Evolutionary conservation across 2,329 filamentous ascomycete species (phyloP), one percentile per base, ranked within the genome.

Genomic region (Samsoniella hepiali): DNA sequence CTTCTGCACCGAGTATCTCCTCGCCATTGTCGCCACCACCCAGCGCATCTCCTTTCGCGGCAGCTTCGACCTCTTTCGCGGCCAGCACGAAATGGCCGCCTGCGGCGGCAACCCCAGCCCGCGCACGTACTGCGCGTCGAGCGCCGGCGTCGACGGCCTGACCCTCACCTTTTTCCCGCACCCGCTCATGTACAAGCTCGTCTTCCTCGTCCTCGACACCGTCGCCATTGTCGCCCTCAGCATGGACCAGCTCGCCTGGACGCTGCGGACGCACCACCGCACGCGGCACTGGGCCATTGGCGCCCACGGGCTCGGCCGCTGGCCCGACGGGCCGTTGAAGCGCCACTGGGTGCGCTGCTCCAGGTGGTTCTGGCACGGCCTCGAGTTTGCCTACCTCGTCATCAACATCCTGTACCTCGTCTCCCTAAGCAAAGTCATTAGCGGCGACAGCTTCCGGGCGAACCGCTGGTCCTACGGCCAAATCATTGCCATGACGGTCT

Each of bases 401-500:
- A 65, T 76, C 54, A 77, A 77, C 59, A 67, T 77, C n/a, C 51
- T 77, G n/a, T 77, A 76, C 62, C 70, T 76, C 69, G 67, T 76
- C 6, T 77, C 75, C 3, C 69, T 77, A 17, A 70, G 71, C 45
- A 73, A 71, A 50, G 72, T 77, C 61, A 75, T 77, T 49, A 75
- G 67, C 51, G 65, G 67, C 7, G 73, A 76, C 58, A 77, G 72
- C 51, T 77, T 77, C 56, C 70, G 71, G 29, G 70, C 72, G 1
- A 75, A 72, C 31, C 68, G 69, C 27, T 77, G 75, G 75, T 72
- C 70, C 0, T 77, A 77, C 29, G 75, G 75, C 6, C 75, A 77
- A 62, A 77, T 77, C 60, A 77, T 77, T 49, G 75, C 75, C 45
- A 73, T 77, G 40, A 76, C 75, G 0, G 74, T 76, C 5, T 77